These are phyloP conservation scores for Cercospora sp. DNA, from an alignment of 2,329 filamentous ascomycete genomes.

Conservation along the genomic window DNA sequence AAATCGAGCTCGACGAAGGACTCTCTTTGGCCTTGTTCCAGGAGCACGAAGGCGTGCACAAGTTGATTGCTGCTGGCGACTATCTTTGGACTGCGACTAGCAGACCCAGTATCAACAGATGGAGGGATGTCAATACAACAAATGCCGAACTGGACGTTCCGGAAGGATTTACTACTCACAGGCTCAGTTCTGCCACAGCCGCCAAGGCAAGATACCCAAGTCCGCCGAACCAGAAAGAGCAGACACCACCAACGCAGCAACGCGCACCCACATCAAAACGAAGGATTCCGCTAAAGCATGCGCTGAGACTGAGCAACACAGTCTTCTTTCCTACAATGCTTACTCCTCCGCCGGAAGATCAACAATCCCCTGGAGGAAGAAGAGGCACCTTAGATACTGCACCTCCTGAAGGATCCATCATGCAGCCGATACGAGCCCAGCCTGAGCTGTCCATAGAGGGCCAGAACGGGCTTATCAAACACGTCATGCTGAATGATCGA, in stretches of 20 bases:
- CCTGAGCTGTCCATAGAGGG: conserved; percentile 73
- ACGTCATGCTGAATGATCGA: conserved; percentile 86
- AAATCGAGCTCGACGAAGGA: conserved; percentile 79
- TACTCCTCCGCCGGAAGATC: conserved; percentile 43
- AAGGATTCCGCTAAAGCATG: conserved; percentile 73
- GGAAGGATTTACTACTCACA: conserved; percentile 53
- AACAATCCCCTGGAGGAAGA: conserved; percentile 46
- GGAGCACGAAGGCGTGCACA: conserved; percentile 80
- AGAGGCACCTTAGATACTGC: conserved; percentile 55
- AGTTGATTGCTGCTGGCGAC: conserved; percentile 64
- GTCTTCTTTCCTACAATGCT: conserved; percentile 65
- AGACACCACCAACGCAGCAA: background rate
- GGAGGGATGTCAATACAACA: conserved; percentile 80
- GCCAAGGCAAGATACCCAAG: conserved; percentile 46
- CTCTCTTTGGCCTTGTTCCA: conserved; percentile 87
- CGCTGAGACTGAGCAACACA: conserved; percentile 81
- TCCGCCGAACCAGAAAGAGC: conserved; percentile 30
- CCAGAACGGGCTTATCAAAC: conserved; percentile 92
- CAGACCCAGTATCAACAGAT: conserved; percentile 88
- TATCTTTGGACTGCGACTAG: conserved; percentile 89
- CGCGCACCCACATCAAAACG: conserved; percentile 46
- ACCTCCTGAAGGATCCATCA: conserved; percentile 31
- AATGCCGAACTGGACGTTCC: conserved; percentile 64
- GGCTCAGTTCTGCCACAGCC: conserved; percentile 53
- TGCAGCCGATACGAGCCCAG: conserved; percentile 44